These are phyloP conservation scores for Collariella sp. DNA, from an alignment of 495 filamentous ascomycete species.

Conservation along the genomic window DNA sequence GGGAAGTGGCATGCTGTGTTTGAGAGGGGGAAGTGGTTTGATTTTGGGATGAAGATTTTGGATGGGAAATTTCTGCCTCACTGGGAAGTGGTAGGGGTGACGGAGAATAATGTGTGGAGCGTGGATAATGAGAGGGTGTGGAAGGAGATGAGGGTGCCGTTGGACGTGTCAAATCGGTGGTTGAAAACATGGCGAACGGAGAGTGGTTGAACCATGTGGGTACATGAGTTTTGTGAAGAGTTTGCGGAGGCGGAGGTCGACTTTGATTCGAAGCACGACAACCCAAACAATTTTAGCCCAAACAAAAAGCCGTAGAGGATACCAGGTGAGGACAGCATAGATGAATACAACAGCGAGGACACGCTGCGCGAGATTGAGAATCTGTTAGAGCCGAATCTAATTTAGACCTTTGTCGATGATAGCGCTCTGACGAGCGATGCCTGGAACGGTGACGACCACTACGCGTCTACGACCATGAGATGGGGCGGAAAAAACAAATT, in stretches of 20 bases:
- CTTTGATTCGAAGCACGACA: too few relatives aligned
- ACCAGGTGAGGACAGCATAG: not conserved
- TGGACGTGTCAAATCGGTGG: conserved; percentile 6
- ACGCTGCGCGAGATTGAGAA: not conserved
- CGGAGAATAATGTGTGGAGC: conserved; percentile 6
- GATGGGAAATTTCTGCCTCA: not conserved
- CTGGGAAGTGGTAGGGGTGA: not conserved
- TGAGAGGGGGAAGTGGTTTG: not conserved
- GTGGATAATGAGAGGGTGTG: conserved; percentile 1
- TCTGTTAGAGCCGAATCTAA: not conserved
- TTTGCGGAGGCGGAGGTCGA: not conserved
- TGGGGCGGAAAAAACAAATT: not conserved
- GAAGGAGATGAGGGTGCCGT: not conserved
- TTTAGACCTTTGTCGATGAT: conserved; percentile 5
- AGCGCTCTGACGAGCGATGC: not conserved
- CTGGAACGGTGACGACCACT: not conserved
- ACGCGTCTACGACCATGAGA: not conserved
- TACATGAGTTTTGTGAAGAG: not conserved
- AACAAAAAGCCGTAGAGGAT: not conserved
- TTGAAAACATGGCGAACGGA: not conserved
- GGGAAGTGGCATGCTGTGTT: conserved; percentile 1
- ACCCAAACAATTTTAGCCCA: not conserved
- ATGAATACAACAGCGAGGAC: not conserved
- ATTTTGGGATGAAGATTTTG: not conserved
- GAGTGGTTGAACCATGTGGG: not conserved